phyloP scores from a whole-genome alignment of 202 grass and related monocot species.

The Schoenoplectus triqueter region DNA sequence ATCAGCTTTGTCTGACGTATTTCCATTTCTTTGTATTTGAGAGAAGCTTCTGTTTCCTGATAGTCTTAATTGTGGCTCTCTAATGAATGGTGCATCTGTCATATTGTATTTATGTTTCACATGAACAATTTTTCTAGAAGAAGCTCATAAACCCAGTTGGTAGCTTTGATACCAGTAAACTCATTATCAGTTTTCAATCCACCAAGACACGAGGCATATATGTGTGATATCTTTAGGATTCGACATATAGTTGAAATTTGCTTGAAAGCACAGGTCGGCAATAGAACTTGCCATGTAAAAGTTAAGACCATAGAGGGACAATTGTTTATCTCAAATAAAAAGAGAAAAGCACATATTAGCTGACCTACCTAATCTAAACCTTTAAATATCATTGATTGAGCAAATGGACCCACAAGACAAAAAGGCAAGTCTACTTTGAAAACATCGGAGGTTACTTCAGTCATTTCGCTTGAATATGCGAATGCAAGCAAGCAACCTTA shows the following conservation, averaged over 20 bases:
- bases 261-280: too few relatives aligned
- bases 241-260: too few relatives aligned
- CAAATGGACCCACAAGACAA: background rate
- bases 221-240: too few relatives aligned
- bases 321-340: too few relatives aligned
- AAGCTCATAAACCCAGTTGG: background rate
- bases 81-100: background rate
- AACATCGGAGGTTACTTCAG: conserved; percentile 25
- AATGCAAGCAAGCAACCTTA: conserved; percentile 1
- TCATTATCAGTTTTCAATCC: background rate
- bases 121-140: background rate
- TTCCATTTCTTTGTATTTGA: conserved; percentile 21
- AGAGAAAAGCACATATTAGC: background rate
- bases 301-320: too few relatives aligned
- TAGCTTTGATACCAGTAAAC: conserved; percentile 7
- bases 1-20: conserved; percentile 14
- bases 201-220: background rate
- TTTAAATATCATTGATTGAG: background rate
- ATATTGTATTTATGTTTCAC: background rate
- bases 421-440: conserved; percentile 1
- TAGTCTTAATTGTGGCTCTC: conserved; percentile 29
- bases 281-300: too few relatives aligned
- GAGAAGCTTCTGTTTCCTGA: conserved; percentile 28
- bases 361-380: conserved; percentile 15
- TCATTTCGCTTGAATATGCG: conserved; percentile 20